phyloP scores from a whole-genome alignment of 306 rosid genomes.

The Inga laurina region DNA sequence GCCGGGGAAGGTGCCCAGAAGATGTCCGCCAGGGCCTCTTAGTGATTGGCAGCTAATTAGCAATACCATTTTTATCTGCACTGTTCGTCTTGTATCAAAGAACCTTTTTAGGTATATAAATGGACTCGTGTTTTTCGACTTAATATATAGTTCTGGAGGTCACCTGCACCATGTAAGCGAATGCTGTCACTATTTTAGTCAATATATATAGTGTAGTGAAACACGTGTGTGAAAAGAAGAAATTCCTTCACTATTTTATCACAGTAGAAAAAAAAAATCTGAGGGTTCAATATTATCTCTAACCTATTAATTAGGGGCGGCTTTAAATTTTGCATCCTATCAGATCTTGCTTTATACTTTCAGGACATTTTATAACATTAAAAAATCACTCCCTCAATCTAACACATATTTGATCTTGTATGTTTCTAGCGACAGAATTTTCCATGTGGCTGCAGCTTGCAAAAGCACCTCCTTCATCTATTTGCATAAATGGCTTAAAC shows the following conservation, averaged over 20 bases:
- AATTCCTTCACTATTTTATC: constrained; percentile 20
- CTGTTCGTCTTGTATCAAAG: not conserved
- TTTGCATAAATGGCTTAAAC: constrained; percentile 41
- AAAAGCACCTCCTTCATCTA: constrained; percentile 29
- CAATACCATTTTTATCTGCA: not conserved
- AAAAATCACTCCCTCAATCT: constrained; percentile 1
- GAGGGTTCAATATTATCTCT: constrained; percentile 16
- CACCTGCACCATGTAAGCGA: constrained; percentile 18
- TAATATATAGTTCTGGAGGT: not conserved
- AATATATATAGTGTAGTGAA: not conserved
- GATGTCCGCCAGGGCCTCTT: not conserved
- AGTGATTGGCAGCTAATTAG: not conserved
- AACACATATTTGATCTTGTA: constrained; percentile 23
- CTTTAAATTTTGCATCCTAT: constrained; percentile 32
- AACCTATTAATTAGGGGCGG: not conserved
- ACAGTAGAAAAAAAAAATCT: not conserved
- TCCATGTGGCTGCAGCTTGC: constrained; percentile 31
- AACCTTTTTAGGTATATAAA: not conserved
- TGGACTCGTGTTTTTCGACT: constrained; percentile 7
- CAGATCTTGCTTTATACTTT: constrained; percentile 34
- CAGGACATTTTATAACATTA: constrained; percentile 21
- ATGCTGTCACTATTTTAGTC: constrained; percentile 15
- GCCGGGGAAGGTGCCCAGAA: not conserved
- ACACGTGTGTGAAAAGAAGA: not conserved
- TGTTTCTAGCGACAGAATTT: constrained; percentile 29